Evolutionary conservation across 495 filamentous ascomycete genomes (phyloP).

Genomic region (Penicillium egyptiacum): DNA sequence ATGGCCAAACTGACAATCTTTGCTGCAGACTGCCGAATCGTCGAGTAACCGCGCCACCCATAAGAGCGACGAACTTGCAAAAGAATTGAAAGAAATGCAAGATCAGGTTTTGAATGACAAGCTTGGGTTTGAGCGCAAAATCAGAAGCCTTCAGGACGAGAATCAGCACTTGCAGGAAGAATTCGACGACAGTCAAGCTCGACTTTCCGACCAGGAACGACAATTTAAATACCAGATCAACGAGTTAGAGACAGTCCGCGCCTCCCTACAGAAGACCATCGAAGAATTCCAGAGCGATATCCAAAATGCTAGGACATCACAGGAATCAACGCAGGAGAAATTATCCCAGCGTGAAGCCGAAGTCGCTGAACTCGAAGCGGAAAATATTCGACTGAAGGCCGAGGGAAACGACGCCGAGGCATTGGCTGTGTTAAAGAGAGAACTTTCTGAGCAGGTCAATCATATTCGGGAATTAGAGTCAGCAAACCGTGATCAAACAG

Average conservation of each 20-base stretch:
- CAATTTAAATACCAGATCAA: conserved; percentile 65
- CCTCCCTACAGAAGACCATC: conserved; percentile 63
- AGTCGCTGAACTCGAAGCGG: conserved; percentile 71
- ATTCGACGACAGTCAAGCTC: conserved; percentile 69
- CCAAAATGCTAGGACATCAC: conserved; percentile 56
- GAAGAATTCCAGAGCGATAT: conserved; percentile 73
- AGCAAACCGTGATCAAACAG: conserved; percentile 73
- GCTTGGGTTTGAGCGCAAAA: conserved; percentile 65
- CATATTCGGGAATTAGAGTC: conserved; percentile 84
- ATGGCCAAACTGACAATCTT: conserved; percentile 13
- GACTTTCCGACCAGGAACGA: conserved; percentile 68
- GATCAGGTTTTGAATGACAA: conserved; percentile 67
- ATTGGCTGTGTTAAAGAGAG: conserved; percentile 75
- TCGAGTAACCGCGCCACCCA: conserved; percentile 64
- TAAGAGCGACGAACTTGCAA: conserved; percentile 68
- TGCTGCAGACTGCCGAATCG: conserved; percentile 57
- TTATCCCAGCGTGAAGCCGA: conserved; percentile 67
- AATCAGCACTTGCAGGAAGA: conserved; percentile 72
- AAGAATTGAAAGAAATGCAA: conserved; percentile 69
- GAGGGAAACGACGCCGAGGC: conserved; percentile 84
- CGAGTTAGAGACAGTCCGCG: conserved; percentile 70
- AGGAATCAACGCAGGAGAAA: conserved; percentile 66
- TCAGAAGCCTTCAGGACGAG: conserved; percentile 70
- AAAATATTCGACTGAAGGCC: conserved; percentile 77
- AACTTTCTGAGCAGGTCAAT: conserved; percentile 83